Evolutionary conservation across 495 filamentous ascomycete species (phyloP).

Genomic region (Aspergillus nanangensis): DNA sequence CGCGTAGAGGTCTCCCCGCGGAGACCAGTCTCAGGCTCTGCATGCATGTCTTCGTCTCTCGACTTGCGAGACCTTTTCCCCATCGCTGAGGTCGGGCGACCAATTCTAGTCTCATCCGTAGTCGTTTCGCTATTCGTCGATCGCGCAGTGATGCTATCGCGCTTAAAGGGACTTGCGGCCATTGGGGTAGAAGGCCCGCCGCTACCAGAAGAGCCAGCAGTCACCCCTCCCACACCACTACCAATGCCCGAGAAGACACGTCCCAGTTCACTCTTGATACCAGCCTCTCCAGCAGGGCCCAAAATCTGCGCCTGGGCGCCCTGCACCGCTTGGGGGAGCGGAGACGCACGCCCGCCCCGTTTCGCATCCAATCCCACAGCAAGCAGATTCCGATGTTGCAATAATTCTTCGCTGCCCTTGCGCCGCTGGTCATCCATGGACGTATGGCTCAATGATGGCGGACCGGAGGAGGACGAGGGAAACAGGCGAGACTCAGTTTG

Average conservation of each 20-base stretch:
- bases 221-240: slow-evolving; percentile 69
- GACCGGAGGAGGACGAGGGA: slow-evolving; percentile 19
- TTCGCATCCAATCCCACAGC: slow-evolving; percentile 41
- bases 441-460: slow-evolving; percentile 21
- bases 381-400: slow-evolving; percentile 42
- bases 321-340: slow-evolving; percentile 87
- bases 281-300: slow-evolving; percentile 71
- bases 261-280: slow-evolving; percentile 87
- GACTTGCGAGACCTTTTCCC: slow-evolving; percentile 52
- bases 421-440: slow-evolving; percentile 34
- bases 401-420: slow-evolving; percentile 57
- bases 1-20: slow-evolving; percentile 52
- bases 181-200: slow-evolving; percentile 54
- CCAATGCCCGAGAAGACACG: slow-evolving; percentile 90
- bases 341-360: slow-evolving; percentile 58
- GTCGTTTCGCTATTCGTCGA: slow-evolving; percentile 31
- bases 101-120: slow-evolving; percentile 30
- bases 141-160: slow-evolving; percentile 32
- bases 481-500: slow-evolving; percentile 30
- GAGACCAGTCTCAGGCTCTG: slow-evolving; percentile 57
- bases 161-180: slow-evolving; percentile 51
- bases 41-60: slow-evolving; percentile 55
- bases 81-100: slow-evolving; percentile 48
- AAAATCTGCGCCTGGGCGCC: slow-evolving; percentile 77
- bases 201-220: slow-evolving; percentile 47